Base-by-base conservation (phyloP, 192 early-diverging fungal species). In the Backusella tuberculispora region DNA sequence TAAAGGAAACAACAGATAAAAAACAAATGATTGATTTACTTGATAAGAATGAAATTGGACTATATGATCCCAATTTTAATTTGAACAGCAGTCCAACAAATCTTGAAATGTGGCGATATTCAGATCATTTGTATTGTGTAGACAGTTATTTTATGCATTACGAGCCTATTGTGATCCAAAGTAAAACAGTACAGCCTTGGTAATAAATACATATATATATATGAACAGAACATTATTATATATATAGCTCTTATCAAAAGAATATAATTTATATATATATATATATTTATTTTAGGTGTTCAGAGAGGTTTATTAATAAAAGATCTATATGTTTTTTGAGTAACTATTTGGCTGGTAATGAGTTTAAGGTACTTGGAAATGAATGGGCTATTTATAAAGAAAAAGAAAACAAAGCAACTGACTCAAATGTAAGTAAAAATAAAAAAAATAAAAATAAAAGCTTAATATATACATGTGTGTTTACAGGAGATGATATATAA, bases 41-140 rank as follows among this genome's bases (percentile, higher is more conserved):
- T 2, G 29, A 71, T 0, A 79, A 81, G 2, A 24, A 75, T 12
- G 34, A n/a, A 0, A 74, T 85, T 2, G 78, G 72, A 2, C 72
- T 87, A n/a, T 76, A 77, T n/a, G 85, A 89, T 72, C 79, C 82
- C 44, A 81, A 84, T n/a, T 87, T 80, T 83, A 83, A 89, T 53
- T 42, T 83, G 9, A 83, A 83, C 43, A 78, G 66, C 45, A 80
- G 86, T 6, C 85, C 85, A 7, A 86, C 85, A 3, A 70, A 83
- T 71, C 78, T 78, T 66, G 78, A 78, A 10, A 74, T 63, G 21
- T 89, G 86, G 86, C 75, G 76, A 14, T 69, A 71, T 6, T 75
- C 78, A 9, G 73, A 74, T 1, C 53, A 74, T 9, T 40, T 85
- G 40, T 88, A 85, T 41, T 69, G 72, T 1, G 81, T 87, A 12